A percentile compares a stretch with the other conserved stretches of the same genome.
Conservation (phyloP, 148 eudicot genomes). For the Camellia lanceoleosa region DNA sequence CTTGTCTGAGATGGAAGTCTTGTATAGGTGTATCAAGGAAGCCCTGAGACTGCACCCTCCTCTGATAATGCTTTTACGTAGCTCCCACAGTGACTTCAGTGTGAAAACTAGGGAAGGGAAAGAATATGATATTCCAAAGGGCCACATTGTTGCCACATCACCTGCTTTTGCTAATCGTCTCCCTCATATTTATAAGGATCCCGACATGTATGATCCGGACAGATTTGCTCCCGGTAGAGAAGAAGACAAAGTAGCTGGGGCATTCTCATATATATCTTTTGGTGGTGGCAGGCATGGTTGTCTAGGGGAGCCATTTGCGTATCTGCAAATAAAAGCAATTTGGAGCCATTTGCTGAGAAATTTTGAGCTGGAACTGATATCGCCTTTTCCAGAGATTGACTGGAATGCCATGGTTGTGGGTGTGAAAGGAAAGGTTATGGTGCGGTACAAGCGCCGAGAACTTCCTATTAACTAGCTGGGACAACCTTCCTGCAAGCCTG, state of each 20-base stretch:
- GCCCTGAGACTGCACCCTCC: conserved; percentile 98
- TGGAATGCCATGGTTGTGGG: conserved; percentile 93
- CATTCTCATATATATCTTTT: conserved; percentile 77
- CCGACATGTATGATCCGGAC: conserved; percentile 81
- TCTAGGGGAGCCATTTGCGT: conserved; percentile 92
- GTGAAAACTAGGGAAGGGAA: conserved; percentile 78
- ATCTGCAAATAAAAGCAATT: conserved; percentile 87
- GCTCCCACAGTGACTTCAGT: conserved; percentile 77
- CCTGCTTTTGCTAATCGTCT: conserved; percentile 96
- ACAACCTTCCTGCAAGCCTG: neutral
- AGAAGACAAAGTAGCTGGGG: conserved; percentile 85
- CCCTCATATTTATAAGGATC: conserved; percentile 68
- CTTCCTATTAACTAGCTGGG: conserved; percentile 27
- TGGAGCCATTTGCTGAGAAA: conserved; percentile 95
- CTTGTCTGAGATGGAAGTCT: conserved; percentile 79
- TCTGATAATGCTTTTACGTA: conserved; percentile 74
- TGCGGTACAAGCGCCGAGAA: conserved; percentile 61
- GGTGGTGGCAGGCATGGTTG: conserved; percentile 99
- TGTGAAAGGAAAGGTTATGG: conserved; percentile 74
- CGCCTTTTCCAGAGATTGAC: conserved; percentile 95
- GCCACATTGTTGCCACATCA: conserved; percentile 94
- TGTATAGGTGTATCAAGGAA: conserved; percentile 85
- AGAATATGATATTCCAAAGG: conserved; percentile 93
- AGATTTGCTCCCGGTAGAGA: conserved; percentile 81
- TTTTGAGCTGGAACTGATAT: conserved; percentile 80